Conservation (phyloP, 306 rosid genomes). For the Acmispon strigosus region DNA sequence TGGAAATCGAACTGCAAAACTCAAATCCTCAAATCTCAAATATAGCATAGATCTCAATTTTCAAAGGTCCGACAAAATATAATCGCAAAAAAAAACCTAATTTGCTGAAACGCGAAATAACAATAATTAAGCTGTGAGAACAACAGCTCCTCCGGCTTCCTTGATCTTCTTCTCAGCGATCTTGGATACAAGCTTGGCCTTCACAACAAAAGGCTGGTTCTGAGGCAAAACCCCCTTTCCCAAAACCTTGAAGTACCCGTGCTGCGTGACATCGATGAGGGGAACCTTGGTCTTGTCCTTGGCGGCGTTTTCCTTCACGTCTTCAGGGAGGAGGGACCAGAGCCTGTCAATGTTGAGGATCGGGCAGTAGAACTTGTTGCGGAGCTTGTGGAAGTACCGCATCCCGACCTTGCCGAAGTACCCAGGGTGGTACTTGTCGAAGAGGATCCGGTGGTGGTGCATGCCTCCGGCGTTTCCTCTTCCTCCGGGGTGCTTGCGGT, state of each 20-base stretch:
- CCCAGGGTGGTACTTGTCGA: constrained; percentile 31
- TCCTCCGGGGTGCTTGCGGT: constrained; percentile 28
- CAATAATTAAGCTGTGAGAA: constrained; percentile 22
- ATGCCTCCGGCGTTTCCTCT: constrained; percentile 33
- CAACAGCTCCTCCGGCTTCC: constrained; percentile 31
- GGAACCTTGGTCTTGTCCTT: constrained; percentile 14
- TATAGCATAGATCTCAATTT: neutral
- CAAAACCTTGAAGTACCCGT: constrained; percentile 26
- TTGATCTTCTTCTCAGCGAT: constrained; percentile 34
- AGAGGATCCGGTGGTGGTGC: constrained; percentile 35
- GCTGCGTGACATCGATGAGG: constrained; percentile 21
- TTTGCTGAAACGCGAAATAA: neutral
- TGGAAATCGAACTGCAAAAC: neutral
- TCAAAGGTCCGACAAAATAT: neutral
- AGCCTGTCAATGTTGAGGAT: constrained; percentile 27
- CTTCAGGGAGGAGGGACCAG: constrained; percentile 25
- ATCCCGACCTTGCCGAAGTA: constrained; percentile 30
- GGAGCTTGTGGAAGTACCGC: constrained; percentile 32
- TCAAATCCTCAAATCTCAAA: neutral
- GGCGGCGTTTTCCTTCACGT: constrained; percentile 20
- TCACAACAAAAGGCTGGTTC: constrained; percentile 17
- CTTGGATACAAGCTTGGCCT: constrained; percentile 28
- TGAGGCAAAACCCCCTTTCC: constrained; percentile 29
- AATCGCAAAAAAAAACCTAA: neutral
- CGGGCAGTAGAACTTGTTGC: constrained; percentile 24